Conservation (phyloP, 2,329 filamentous ascomycete genomes). For the Davidsoniella eucalypti region DNA sequence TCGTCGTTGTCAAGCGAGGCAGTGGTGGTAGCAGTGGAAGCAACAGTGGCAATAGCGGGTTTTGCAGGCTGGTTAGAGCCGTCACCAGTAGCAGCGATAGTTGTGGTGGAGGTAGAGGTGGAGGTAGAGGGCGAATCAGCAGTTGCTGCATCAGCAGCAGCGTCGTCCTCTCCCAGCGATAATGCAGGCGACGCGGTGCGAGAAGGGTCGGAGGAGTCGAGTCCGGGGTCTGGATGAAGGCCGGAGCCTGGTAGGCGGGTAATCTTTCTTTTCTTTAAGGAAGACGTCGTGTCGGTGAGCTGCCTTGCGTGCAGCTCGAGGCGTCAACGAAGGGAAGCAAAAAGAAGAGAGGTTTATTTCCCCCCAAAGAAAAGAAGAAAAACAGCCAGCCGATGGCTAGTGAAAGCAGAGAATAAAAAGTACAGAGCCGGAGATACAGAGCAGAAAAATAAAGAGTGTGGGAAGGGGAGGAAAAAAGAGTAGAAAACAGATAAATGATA, state of each 20-base stretch:
- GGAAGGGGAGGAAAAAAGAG: background rate
- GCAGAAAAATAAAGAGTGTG: background rate
- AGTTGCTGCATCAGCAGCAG: slow-evolving; percentile 7
- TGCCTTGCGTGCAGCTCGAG: slow-evolving; percentile 41
- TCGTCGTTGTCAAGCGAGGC: slow-evolving; percentile 15
- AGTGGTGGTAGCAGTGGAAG: background rate
- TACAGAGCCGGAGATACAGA: background rate
- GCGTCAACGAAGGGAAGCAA: slow-evolving; percentile 12
- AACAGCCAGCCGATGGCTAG: background rate
- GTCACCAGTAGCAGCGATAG: background rate
- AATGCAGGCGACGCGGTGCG: slow-evolving; percentile 22
- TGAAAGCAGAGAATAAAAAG: background rate
- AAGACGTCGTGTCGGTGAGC: slow-evolving; percentile 58
- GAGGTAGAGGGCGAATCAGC: background rate
- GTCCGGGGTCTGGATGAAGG: slow-evolving; percentile 21
- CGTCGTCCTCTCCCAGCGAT: slow-evolving; percentile 23
- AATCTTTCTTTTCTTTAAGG: slow-evolving; percentile 57
- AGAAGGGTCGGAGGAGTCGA: slow-evolving; percentile 19
- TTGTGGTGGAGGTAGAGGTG: background rate
- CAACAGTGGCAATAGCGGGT: background rate
- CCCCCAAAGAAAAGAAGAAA: background rate
- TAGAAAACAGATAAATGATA: background rate
- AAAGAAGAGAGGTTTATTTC: slow-evolving; percentile 8
- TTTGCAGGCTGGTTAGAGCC: background rate
- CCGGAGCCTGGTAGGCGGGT: slow-evolving; percentile 23